phyloP scores from a whole-genome alignment of 2,329 filamentous ascomycete species.

The Colletotrichum musicola region DNA sequence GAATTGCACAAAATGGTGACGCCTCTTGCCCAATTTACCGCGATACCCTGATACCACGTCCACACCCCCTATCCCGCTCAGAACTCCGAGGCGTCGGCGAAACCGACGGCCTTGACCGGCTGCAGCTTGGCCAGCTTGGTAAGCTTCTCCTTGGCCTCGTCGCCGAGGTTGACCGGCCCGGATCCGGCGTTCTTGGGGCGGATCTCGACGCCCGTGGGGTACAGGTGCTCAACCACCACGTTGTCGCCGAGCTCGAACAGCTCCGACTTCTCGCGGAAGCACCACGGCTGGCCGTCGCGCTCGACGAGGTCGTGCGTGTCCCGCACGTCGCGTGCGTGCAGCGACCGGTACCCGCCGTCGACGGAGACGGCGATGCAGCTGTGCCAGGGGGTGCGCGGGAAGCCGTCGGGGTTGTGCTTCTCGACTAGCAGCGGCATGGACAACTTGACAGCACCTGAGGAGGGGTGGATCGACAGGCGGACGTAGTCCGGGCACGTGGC shows the following conservation, averaged over 20 bases:
- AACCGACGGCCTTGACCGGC: slow-evolving; percentile 23
- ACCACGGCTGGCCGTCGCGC: slow-evolving; percentile 49
- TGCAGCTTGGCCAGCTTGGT: slow-evolving; percentile 24
- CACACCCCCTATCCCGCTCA: neutral
- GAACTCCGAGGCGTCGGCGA: slow-evolving; percentile 16
- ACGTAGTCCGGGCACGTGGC: slow-evolving; percentile 38
- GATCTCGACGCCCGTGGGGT: slow-evolving; percentile 38
- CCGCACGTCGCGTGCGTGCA: slow-evolving; percentile 40
- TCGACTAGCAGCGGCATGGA: slow-evolving; percentile 42
- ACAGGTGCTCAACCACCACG: slow-evolving; percentile 40
- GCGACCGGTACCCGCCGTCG: slow-evolving; percentile 44
- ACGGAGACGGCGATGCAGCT: slow-evolving; percentile 48
- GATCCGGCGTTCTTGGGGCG: slow-evolving; percentile 9
- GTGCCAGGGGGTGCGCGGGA: slow-evolving; percentile 50
- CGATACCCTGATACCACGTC: neutral
- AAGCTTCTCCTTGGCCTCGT: slow-evolving; percentile 26
- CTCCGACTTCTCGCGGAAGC: slow-evolving; percentile 50
- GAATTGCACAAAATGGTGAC: too few species aligned
- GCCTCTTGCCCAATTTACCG: neutral
- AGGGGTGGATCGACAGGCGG: slow-evolving; percentile 41
- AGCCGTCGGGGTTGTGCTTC: slow-evolving; percentile 40
- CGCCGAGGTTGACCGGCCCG: neutral
- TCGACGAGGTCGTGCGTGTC: slow-evolving; percentile 50
- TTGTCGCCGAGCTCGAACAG: slow-evolving; percentile 42
- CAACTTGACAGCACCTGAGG: slow-evolving; percentile 39